Evolutionary conservation across 495 filamentous ascomycete genomes (phyloP).

Genomic region (Acidiella bohemica): DNA sequence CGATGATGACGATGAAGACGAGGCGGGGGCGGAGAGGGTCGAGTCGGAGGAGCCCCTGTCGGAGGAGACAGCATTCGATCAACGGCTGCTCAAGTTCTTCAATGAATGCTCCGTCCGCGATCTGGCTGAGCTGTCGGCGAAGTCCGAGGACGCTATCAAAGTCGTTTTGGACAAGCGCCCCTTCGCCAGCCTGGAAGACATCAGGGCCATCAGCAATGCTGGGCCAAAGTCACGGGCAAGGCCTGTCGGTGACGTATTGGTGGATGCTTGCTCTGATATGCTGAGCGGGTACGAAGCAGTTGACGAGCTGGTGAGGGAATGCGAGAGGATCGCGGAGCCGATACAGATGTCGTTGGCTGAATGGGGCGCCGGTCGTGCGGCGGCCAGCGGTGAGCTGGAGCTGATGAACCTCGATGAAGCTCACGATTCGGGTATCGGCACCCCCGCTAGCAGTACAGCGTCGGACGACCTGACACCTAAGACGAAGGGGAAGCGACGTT

Average conservation of each 20-base stretch:
- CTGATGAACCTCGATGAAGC: slow-evolving; percentile 44
- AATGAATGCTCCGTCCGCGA: slow-evolving; percentile 62
- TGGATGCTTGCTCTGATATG: slow-evolving; percentile 59
- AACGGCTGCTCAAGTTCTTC: slow-evolving; percentile 61
- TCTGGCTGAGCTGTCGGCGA: slow-evolving; percentile 62
- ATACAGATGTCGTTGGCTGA: slow-evolving; percentile 58
- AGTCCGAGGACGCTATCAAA: slow-evolving; percentile 51
- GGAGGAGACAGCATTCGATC: slow-evolving; percentile 28
- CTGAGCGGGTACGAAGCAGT: slow-evolving; percentile 63
- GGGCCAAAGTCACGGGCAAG: slow-evolving; percentile 37
- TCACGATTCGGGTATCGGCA: slow-evolving; percentile 63
- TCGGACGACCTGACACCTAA: slow-evolving; percentile 37
- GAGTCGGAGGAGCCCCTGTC: slow-evolving; percentile 28
- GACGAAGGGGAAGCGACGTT: slow-evolving; percentile 29
- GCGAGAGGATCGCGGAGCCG: slow-evolving; percentile 54
- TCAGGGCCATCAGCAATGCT: slow-evolving; percentile 35
- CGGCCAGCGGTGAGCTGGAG: slow-evolving; percentile 52
- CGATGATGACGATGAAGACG: slow-evolving; percentile 37
- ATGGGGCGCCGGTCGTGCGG: slow-evolving; percentile 53
- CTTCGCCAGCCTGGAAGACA: slow-evolving; percentile 35
- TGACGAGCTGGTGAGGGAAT: slow-evolving; percentile 60
- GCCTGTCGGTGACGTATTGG: slow-evolving; percentile 55
- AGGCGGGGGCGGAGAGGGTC: slow-evolving; percentile 38
- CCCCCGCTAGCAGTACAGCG: slow-evolving; percentile 41
- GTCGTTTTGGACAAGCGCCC: slow-evolving; percentile 48